Conservation (phyloP, 768 basidiomycete genomes). For the Trametes cinnabarina region DNA sequence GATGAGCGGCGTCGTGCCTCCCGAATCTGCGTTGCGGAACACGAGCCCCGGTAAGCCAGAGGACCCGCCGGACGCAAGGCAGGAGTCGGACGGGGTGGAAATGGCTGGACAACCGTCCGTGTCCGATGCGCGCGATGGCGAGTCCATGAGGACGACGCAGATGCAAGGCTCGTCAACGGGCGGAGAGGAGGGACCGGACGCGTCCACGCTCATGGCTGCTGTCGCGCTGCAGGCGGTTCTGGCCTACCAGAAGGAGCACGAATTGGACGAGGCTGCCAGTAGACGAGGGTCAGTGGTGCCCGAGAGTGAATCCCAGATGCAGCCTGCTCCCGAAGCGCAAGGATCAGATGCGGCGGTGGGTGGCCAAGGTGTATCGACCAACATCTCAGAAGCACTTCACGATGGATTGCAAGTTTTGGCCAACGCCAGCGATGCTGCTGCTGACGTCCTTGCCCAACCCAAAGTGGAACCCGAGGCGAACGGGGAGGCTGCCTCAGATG, state of each 20-base stretch:
- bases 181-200: slow-evolving; percentile 8
- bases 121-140: background rate
- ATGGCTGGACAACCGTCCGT: background rate
- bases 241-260: slow-evolving; percentile 32
- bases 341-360: background rate
- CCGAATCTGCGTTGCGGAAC: slow-evolving; percentile 16
- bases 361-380: background rate
- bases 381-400: background rate
- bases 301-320: background rate
- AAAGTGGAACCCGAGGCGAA: background rate
- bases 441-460: background rate
- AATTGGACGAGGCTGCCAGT: slow-evolving; percentile 19
- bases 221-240: slow-evolving; percentile 36
- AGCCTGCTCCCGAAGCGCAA: background rate
- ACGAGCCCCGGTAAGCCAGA: slow-evolving; percentile 6
- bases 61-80: background rate
- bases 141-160: background rate
- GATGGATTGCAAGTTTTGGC: background rate
- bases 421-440: background rate
- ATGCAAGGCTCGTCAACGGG: background rate
- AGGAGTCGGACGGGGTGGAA: background rate
- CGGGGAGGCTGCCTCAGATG: background rate
- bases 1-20: slow-evolving; percentile 11
- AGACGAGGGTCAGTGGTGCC: background rate
- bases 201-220: slow-evolving; percentile 17